These are phyloP conservation scores for Hirschioporus abietinus DNA, from an alignment of 768 basidiomycete genomes.

Conservation along the genomic window DNA sequence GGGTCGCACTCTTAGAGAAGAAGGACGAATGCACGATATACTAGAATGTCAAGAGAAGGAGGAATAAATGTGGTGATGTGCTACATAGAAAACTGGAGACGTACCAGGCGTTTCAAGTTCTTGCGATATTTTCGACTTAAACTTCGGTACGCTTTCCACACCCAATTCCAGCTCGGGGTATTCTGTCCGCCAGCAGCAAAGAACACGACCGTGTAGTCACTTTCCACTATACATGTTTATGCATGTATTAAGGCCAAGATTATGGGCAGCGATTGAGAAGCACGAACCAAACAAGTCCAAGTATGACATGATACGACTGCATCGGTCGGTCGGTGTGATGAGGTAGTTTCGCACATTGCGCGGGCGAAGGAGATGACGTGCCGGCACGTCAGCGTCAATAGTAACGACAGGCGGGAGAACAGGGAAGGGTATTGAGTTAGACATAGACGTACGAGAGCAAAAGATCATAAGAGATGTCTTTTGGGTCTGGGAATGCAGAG, in stretches of 20 bases:
- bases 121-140: slow-evolving; percentile 81
- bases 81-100: slow-evolving; percentile 19
- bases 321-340: slow-evolving; percentile 13
- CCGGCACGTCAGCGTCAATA: neutral
- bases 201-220: slow-evolving; percentile 85
- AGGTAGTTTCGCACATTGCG: slow-evolving; percentile 8
- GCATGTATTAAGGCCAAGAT: neutral
- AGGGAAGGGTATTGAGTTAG: neutral
- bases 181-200: slow-evolving; percentile 75
- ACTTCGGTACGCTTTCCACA: slow-evolving; percentile 86
- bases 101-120: slow-evolving; percentile 76
- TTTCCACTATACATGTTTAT: slow-evolving; percentile 58
- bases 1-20: slow-evolving; percentile 73
- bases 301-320: slow-evolving; percentile 71
- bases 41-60: slow-evolving; percentile 28
- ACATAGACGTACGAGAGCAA: slow-evolving; percentile 55
- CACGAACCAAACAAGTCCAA: slow-evolving; percentile 71
- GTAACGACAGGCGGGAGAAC: slow-evolving; percentile 2
- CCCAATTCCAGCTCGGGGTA: slow-evolving; percentile 83
- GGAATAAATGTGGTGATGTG: slow-evolving; percentile 11
- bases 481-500: slow-evolving; percentile 78
- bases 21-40: slow-evolving; percentile 85
- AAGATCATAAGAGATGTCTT: slow-evolving; percentile 69
- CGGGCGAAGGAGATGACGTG: slow-evolving; percentile 11
- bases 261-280: neutral